Conservation (phyloP, 2,329 filamentous ascomycete species). For the Aspergillus sclerotialis region DNA sequence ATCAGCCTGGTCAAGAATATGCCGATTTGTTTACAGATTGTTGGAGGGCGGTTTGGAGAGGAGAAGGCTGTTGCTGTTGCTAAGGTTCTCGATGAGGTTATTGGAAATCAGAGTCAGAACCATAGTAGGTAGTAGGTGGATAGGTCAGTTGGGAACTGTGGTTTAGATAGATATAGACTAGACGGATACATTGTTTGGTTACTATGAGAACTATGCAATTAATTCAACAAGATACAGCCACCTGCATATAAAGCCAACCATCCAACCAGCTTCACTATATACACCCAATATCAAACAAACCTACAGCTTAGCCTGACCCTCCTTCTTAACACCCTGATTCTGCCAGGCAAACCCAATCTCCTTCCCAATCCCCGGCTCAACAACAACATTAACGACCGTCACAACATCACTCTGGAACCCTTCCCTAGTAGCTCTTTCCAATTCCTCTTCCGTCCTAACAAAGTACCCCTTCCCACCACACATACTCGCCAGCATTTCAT, state of each 20-base stretch:
- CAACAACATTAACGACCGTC: slow-evolving; percentile 50
- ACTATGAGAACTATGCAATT: no score
- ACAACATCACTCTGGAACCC: slow-evolving; percentile 43
- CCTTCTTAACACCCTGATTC: slow-evolving; percentile 20
- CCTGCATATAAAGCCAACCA: no score
- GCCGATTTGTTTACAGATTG: slow-evolving; percentile 26
- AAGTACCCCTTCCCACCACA: slow-evolving; percentile 49
- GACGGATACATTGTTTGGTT: no score
- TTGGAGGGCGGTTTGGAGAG: slow-evolving; percentile 26
- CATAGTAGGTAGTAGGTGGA: no score
- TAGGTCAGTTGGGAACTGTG: no score
- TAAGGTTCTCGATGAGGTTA: slow-evolving; percentile 22
- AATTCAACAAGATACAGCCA: no score
- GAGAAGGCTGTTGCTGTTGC: slow-evolving; percentile 25
- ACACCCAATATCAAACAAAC: neutral
- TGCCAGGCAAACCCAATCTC: slow-evolving; percentile 32
- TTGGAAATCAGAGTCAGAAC: no score
- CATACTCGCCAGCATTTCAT: slow-evolving; percentile 50
- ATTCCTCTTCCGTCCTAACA: slow-evolving; percentile 46
- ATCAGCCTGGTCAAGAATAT: slow-evolving; percentile 23
- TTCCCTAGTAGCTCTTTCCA: slow-evolving; percentile 43
- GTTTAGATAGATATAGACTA: no score
- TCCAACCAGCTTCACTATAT: no score
- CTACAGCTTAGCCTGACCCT: slow-evolving; percentile 18
- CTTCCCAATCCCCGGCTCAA: slow-evolving; percentile 45